Evolutionary conservation across 2,329 filamentous ascomycete species (phyloP).

Genomic region (Fusarium sp.): DNA sequence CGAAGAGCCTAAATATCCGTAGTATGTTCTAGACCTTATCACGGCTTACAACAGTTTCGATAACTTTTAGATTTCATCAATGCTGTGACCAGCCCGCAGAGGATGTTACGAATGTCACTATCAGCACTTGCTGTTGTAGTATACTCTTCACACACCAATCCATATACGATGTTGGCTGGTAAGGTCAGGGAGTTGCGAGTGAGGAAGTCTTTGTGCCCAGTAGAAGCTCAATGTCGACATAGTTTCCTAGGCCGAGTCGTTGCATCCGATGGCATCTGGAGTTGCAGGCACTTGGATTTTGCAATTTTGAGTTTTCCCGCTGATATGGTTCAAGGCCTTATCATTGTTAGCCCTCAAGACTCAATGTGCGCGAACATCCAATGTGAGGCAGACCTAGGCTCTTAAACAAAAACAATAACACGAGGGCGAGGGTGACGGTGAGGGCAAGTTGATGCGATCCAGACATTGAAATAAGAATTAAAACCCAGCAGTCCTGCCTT

Average conservation of each 20-base stretch:
- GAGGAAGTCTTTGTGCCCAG: too few species aligned
- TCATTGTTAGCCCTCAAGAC: not conserved
- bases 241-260: not conserved
- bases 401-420: not conserved
- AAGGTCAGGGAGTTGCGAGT: too few species aligned
- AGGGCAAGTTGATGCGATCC: conserved; percentile 2
- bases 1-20: too few species aligned
- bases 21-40: too few species aligned
- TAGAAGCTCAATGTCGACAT: not conserved
- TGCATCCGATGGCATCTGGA: not conserved
- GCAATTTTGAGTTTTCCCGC: not conserved
- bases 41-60: too few species aligned
- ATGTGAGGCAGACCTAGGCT: not conserved
- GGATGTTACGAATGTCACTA: too few species aligned
- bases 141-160: too few species aligned
- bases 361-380: not conserved
- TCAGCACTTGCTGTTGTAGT: too few species aligned
- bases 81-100: too few species aligned
- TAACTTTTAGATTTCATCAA: too few species aligned
- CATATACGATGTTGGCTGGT: too few species aligned
- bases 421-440: not conserved
- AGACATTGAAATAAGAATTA: conserved; percentile 28
- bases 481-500: conserved; percentile 1
- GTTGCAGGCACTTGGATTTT: not conserved
- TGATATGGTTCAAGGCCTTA: not conserved